Evolutionary conservation across 257 asterid genomes (phyloP), one percentile per base, ranked within the genome.

Genomic region (Lycium ferocissimum): DNA sequence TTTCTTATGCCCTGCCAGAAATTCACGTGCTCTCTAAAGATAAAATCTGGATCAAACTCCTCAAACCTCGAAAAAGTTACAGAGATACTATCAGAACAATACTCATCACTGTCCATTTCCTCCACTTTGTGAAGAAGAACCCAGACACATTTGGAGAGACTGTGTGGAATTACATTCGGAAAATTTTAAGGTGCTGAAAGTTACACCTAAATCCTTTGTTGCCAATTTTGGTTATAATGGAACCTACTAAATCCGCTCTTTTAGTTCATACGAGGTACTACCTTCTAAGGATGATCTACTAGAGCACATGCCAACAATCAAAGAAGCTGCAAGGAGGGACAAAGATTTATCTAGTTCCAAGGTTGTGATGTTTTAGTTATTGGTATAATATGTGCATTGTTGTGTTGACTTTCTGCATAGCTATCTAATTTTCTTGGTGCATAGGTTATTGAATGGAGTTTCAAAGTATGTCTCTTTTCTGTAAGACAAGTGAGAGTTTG

Each of bases 251-350:
- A 81, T 87, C 84, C 61, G 85, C 79, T 85, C 69, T 79, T 85
- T 83, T 80, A 93, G 98, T 86, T 63, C 90, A n/a, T 90, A 82
- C 49, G 94, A 91, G 85, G 90, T 90, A 83, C 88, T 88, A n/a
- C 95, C 95, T 80, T 90, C 88, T 58, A 91, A 89, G 87, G 89
- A 79, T 80, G 95, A 93, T 88, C 94, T 94, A 6, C 70, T 85
- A 72, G 87, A 89, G 84, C 95, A 94, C 87, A 84, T 94, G 79
- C 84, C 86, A 80, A 84, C 89, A 85, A 86, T 94, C 63, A 83
- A 51, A 57, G 92, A 90, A 86, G 91, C 92, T 85, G 91, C 89
- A 37, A 3, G 54, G 79, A 89, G 92, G 90, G 97, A 91, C 85
- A 87, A 85, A 82, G 94, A 89, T 84, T 85, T 93, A 85, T 86